Base-by-base conservation (phyloP, 805 yeast species). In the Saturnispora saitoi region DNA sequence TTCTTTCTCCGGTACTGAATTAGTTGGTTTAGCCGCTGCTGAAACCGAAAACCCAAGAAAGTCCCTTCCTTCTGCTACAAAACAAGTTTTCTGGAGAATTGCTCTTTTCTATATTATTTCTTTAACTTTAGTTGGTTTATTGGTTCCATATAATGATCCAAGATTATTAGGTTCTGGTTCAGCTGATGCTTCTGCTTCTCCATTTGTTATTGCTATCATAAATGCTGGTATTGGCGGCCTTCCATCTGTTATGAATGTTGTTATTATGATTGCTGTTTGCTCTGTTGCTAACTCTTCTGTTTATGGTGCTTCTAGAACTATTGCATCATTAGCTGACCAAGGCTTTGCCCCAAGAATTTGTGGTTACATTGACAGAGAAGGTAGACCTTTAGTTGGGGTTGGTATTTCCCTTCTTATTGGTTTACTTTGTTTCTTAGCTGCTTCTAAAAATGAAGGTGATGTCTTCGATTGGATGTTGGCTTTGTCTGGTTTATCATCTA, bases 371-470 rank as follows among this genome's bases (percentile, higher is more conserved):
- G 95, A 86, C 62, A 73, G 82, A 54, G 67, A 68, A 47, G 95
- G 95, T 45, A 74, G 95, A 58, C 95, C 95, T 5, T 62, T 84
- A 47, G 77, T 75, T 43, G 90, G 88, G n/a, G 76, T 83, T 56
- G 56, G 66, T 17, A 67, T 72, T 28, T 72, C 82, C 12, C 65
- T 78, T 50, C 49, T 70, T 4, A 69, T 80, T 60, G 85, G 83
- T 32, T 64, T 80, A 48, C 57, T 80, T 17, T 76, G 84, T 48
- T 80, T 75, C 60, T 67, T 84, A 30, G 76, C 81, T 34, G 85
- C 86, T 1, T 76, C 83, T 17, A 63, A 71, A 4, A 64, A 73
- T 48, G 69, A 79, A 54, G 72, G 70, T 39, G 73, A 63, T 6
- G 79, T 83, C 26, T 86, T 86, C 66, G 68, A 70, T 51, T 85